Percentiles rank a stretch among this genome's conserved stretches.
Conservation (phyloP, 345 rosid species). For the Limnanthes douglasii region DNA sequence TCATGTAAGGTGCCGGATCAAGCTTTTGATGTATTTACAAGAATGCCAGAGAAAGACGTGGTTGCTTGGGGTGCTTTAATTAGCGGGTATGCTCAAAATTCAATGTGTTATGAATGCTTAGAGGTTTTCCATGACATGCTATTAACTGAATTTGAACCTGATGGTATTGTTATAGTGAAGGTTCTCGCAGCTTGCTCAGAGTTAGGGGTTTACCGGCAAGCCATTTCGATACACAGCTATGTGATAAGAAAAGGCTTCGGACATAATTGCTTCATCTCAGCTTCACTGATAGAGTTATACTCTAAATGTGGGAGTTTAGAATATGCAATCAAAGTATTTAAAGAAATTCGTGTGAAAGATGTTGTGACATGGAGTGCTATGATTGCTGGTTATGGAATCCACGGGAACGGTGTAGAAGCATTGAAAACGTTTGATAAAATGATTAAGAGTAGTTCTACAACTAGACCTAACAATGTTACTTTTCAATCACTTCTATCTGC, state of each 20-base stretch:
- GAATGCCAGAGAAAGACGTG: slow-evolving; percentile 37
- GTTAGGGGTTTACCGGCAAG: slow-evolving; percentile 35
- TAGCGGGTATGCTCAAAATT: slow-evolving; percentile 36
- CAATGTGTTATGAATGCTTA: slow-evolving; percentile 25
- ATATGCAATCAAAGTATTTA: slow-evolving; percentile 21
- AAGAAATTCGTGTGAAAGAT: slow-evolving; percentile 24
- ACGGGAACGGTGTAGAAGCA: slow-evolving; percentile 32
- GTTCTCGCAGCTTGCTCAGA: slow-evolving; percentile 35
- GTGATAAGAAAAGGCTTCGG: slow-evolving; percentile 28
- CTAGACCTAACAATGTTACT: slow-evolving; percentile 35
- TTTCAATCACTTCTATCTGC: slow-evolving; percentile 38
- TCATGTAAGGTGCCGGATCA: slow-evolving; percentile 31
- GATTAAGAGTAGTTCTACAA: slow-evolving; percentile 14
- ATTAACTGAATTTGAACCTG: slow-evolving; percentile 26
- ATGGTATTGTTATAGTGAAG: slow-evolving; percentile 40
- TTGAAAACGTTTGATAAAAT: slow-evolving; percentile 21
- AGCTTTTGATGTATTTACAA: slow-evolving; percentile 28
- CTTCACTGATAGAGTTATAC: slow-evolving; percentile 40
- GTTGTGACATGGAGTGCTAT: slow-evolving; percentile 38
- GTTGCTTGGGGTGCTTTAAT: slow-evolving; percentile 43
- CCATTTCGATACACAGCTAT: slow-evolving; percentile 31
- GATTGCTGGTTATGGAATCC: slow-evolving; percentile 42
- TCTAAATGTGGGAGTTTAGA: slow-evolving; percentile 40
- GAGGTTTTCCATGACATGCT: slow-evolving; percentile 27
- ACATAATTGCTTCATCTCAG: slow-evolving; percentile 20